phyloP scores from a whole-genome alignment of 306 rosid species.

The Gillenia trifoliata region DNA sequence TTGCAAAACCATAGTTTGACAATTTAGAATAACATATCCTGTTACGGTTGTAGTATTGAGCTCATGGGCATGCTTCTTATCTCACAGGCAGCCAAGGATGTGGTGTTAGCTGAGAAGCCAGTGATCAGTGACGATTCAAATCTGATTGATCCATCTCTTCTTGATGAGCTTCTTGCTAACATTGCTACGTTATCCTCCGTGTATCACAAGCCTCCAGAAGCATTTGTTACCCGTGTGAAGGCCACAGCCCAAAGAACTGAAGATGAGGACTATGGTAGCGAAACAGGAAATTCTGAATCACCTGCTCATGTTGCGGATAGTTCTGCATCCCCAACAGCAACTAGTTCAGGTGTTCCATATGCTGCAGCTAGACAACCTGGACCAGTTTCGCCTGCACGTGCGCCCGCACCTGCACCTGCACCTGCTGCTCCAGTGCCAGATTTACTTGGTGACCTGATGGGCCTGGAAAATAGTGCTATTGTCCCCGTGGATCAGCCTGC shows the following conservation, averaged over 20 bases:
- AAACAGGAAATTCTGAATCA: conserved; percentile 69
- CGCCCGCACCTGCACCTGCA: conserved; percentile 60
- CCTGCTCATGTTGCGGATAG: conserved; percentile 50
- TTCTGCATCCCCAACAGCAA: conserved; percentile 55
- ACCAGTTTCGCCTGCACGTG: conserved; percentile 40
- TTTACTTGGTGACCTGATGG: conserved; percentile 92
- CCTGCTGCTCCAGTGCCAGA: conserved; percentile 73
- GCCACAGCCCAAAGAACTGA: conserved; percentile 63
- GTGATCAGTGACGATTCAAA: conserved; percentile 94
- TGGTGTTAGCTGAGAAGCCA: conserved; percentile 97
- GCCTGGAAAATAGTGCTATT: conserved; percentile 70
- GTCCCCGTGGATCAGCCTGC: conserved; percentile 76
- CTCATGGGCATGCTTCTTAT: conserved; percentile 33
- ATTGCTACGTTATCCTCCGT: conserved; percentile 95
- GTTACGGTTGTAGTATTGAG: neutral
- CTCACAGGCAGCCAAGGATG: conserved; percentile 97
- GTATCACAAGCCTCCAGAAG: conserved; percentile 98
- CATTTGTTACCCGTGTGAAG: conserved; percentile 78
- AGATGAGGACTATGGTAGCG: conserved; percentile 89
- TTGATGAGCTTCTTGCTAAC: conserved; percentile 96
- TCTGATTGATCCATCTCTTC: conserved; percentile 83
- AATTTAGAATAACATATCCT: neutral
- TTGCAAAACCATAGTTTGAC: neutral
- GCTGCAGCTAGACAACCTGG: conserved; percentile 45
- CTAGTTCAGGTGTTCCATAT: conserved; percentile 43